Evolutionary conservation across 2,329 filamentous ascomycete species (phyloP).

Genomic region (Aspergillus unguis): DNA sequence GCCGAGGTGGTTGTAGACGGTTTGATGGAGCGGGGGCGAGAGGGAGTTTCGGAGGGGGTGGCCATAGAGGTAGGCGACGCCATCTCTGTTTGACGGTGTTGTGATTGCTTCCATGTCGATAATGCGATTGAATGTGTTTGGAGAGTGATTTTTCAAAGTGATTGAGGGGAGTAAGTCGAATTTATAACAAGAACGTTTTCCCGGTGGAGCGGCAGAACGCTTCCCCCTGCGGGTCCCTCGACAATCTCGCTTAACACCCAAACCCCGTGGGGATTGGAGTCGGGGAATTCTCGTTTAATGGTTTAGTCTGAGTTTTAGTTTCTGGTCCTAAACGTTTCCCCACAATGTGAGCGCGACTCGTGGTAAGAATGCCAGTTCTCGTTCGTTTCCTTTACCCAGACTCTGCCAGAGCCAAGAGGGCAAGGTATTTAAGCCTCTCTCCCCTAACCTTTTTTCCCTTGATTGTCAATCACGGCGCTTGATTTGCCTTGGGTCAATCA

Average conservation of each 20-base stretch:
- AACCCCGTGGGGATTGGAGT: slow-evolving; percentile 6
- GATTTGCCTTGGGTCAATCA: background rate
- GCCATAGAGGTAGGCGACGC: slow-evolving; percentile 56
- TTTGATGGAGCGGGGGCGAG: slow-evolving; percentile 54
- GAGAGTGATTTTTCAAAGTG: background rate
- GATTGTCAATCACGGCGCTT: slow-evolving; percentile 9
- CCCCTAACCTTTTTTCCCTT: background rate
- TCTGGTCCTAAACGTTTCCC: slow-evolving; percentile 6
- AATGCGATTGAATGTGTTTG: background rate
- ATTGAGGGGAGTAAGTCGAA: background rate
- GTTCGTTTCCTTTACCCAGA: background rate
- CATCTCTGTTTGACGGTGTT: slow-evolving; percentile 39
- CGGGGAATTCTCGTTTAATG: background rate
- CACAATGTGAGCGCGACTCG: background rate
- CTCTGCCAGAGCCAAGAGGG: slow-evolving; percentile 6
- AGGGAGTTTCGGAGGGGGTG: slow-evolving; percentile 56
- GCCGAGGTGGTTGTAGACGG: slow-evolving; percentile 51
- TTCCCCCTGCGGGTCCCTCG: background rate
- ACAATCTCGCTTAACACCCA: slow-evolving; percentile 4
- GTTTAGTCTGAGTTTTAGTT: slow-evolving; percentile 1
- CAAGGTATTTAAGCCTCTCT: slow-evolving; percentile 4
- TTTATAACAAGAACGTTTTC: background rate
- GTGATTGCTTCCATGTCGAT: slow-evolving; percentile 27
- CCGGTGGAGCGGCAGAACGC: slow-evolving; percentile 2
- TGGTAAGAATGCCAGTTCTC: background rate